Base-by-base conservation (phyloP, 2,329 filamentous ascomycete genomes). In the Aureobasidium sp. region DNA sequence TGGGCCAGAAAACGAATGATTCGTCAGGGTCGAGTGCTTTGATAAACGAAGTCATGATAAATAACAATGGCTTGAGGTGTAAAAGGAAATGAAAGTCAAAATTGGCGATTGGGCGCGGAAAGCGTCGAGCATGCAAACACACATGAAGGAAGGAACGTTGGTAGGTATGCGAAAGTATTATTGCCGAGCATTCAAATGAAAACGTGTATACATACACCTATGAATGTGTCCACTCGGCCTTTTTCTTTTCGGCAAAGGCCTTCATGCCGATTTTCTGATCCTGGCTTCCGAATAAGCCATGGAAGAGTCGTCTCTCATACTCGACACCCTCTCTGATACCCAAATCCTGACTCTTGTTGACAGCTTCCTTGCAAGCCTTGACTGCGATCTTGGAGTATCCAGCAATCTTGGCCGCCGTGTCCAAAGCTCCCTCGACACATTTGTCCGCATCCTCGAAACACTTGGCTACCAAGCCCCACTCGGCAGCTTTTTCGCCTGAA, bases 251-350 rank as follows among this genome's bases (percentile, higher is more conserved):
- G 2, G 88, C 86, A 77, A 98, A 98, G 11, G 93, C 93, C 68
- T 84, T 84, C 93, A 97, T 84, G 11, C 89, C 90, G 69, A 96
- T 88, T 78, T 97, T 98, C 74, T 98, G 93, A 71, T 98, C 93
- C 73, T 88, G 81, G 68, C 86, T 95, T 19, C 91, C 93, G 74
- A 98, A 98, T 64, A 96, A 66, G 22, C 84, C 80, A 71, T 98
- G 93, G 77, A 98, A 98, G 29, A 97, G 79, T 50, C 90, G 81
- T 66, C 93, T 79, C 79, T 98, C 93, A 71, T 83, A 97, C 73
- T 98, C 93, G 1, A 98, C 86, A 12, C 93, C 93, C 65, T 97
- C 93, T 61, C 86, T 76, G 56, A 98, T 74, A 3, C 85, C 78
- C 61, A 95, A 72, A 63, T 98, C 93, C 76, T 97, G 90, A 70